Conservation (phyloP, 768 basidiomycete species). For the Suillus decipiens region DNA sequence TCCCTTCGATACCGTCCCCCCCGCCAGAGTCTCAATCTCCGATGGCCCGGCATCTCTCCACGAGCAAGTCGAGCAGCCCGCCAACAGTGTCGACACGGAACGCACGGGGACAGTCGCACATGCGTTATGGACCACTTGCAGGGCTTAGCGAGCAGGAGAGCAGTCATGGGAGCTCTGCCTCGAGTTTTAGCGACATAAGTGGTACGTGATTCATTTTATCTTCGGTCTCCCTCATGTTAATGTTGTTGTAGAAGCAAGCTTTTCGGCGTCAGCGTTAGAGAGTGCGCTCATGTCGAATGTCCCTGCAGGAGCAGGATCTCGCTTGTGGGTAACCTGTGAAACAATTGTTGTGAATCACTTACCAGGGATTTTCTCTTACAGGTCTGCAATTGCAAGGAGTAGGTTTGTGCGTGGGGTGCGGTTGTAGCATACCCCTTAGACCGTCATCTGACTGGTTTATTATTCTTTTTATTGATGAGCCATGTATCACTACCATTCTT, state of each 20-base stretch:
- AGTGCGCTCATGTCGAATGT: conserved; percentile 80
- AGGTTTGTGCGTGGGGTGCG: conserved; percentile 29
- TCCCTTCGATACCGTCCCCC: conserved; percentile 80
- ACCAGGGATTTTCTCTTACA: conserved; percentile 13
- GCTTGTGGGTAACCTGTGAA: conserved; percentile 54
- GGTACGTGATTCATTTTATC: conserved; percentile 46
- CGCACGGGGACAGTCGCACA: conserved; percentile 51
- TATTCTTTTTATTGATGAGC: conserved; percentile 8
- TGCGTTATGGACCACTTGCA: conserved; percentile 46
- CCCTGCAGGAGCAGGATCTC: conserved; percentile 57
- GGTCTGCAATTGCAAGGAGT: conserved; percentile 39
- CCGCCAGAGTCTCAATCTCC: conserved; percentile 56
- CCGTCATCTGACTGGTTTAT: neutral
- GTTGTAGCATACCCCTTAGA: conserved; percentile 21
- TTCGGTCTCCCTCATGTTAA: conserved; percentile 1
- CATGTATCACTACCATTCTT: neutral
- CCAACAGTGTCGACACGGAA: conserved; percentile 58
- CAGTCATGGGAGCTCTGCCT: conserved; percentile 70
- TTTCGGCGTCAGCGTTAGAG: conserved; percentile 79
- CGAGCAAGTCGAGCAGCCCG: conserved; percentile 62
- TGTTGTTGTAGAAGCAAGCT: conserved; percentile 55
- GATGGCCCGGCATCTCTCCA: conserved; percentile 50
- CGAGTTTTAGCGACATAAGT: conserved; percentile 85
- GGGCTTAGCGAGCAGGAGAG: conserved; percentile 58
- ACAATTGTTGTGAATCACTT: conserved; percentile 2